These are phyloP conservation scores for Sphagnum fallax DNA, from an alignment of 228 moss, liverwort and hornwort genomes.

Conservation along the genomic window DNA sequence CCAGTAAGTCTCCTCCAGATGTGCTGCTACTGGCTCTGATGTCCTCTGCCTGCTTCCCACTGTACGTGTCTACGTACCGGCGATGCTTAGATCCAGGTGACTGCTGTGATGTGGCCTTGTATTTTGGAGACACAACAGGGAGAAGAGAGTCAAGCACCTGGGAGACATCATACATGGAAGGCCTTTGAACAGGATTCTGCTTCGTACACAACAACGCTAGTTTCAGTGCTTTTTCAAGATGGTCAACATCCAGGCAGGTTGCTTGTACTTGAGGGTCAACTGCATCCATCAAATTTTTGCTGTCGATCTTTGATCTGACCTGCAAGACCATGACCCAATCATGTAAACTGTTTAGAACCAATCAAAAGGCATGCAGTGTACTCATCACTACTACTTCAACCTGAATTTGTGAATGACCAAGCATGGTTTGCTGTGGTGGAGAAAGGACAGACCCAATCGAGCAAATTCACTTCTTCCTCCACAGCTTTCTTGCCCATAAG, in stretches of 20 bases:
- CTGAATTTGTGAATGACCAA: no score
- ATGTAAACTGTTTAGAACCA: no score
- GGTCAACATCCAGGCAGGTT: conserved; percentile 49
- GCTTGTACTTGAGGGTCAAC: conserved; percentile 57
- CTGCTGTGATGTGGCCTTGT: conserved; percentile 32
- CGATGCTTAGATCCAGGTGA: conserved; percentile 46
- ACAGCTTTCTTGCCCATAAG: conserved; percentile 93
- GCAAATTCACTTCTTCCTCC: conserved; percentile 75
- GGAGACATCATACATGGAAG: conserved; percentile 84
- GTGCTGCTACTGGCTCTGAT: conserved; percentile 55
- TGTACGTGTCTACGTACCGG: conserved; percentile 77
- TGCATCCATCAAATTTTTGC: conserved; percentile 49
- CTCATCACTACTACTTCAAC: no score
- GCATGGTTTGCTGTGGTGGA: no score
- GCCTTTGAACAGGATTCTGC: conserved; percentile 55
- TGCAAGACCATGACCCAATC: conserved; percentile 2
- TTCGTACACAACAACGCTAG: conserved; percentile 80
- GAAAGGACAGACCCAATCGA: conserved; percentile 46
- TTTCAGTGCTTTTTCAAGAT: conserved; percentile 76
- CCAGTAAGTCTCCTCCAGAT: conserved; percentile 63
- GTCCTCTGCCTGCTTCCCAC: conserved; percentile 68
- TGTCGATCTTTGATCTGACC: conserved; percentile 64
- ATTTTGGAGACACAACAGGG: conserved; percentile 29
- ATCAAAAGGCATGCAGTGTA: no score
- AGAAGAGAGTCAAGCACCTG: conserved; percentile 72